phyloP scores from a whole-genome alignment of 257 asterid genomes.

The Dorcoceras hygrometricum region DNA sequence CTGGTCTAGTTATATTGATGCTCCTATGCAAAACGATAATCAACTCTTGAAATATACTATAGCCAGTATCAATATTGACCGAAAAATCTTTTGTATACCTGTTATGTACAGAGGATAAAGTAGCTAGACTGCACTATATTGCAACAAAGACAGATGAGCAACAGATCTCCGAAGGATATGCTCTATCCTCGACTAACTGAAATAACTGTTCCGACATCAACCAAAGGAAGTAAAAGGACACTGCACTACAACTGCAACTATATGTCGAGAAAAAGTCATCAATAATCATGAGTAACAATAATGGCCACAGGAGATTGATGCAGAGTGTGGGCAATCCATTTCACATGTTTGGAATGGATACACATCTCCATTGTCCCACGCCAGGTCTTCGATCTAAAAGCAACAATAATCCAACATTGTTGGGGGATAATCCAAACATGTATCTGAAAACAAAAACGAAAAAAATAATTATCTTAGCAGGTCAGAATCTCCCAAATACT shows the following conservation, averaged over 20 bases:
- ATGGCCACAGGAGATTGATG: not conserved
- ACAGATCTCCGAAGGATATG: not conserved
- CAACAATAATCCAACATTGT: constrained; percentile 65
- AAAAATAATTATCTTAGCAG: not conserved
- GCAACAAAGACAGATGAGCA: not conserved
- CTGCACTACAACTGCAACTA: not conserved
- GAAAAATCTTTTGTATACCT: not conserved
- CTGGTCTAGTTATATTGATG: no score
- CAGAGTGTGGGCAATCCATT: constrained; percentile 2
- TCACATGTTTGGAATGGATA: constrained; percentile 43
- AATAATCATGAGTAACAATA: not conserved
- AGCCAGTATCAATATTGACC: not conserved
- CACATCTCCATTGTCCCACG: constrained; percentile 60
- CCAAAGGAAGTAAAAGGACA: not conserved
- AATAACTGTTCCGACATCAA: not conserved
- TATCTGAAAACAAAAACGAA: constrained; percentile 43
- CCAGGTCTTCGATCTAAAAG: constrained; percentile 72
- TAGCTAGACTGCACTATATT: not conserved
- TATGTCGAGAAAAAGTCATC: not conserved
- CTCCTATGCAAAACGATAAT: no score
- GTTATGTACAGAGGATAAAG: not conserved
- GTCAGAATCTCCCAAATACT: not conserved
- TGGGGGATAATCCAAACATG: constrained; percentile 65
- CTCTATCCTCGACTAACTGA: not conserved
- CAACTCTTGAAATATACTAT: not conserved